phyloP scores from a whole-genome alignment of 2,329 filamentous ascomycete genomes.

The Aspergillus awamori region DNA sequence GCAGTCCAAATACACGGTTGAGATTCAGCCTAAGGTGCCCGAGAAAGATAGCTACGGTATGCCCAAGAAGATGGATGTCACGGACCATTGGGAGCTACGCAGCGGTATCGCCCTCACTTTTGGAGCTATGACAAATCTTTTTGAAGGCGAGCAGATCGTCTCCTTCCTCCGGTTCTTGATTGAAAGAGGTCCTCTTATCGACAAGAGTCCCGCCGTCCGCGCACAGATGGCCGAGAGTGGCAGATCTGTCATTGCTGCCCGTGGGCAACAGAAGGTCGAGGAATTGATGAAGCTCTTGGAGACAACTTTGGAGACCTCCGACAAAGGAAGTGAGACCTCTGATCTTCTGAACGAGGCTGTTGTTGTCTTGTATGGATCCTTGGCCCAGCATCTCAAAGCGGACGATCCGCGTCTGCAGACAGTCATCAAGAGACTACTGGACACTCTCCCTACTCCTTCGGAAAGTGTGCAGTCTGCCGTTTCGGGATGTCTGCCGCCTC shows the following conservation, averaged over 20 bases:
- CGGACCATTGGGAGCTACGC: conserved; percentile 87
- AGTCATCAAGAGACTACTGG: conserved; percentile 82
- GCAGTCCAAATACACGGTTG: conserved; percentile 71
- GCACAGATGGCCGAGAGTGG: conserved; percentile 91
- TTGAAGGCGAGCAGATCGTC: conserved; percentile 71
- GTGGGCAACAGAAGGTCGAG: conserved; percentile 82
- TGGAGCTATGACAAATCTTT: conserved; percentile 73
- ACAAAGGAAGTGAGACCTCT: conserved; percentile 76
- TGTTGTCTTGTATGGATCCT: conserved; percentile 93
- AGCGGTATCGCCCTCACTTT: conserved; percentile 89
- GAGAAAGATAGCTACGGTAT: conserved; percentile 93
- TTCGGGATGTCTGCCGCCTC: conserved; percentile 86
- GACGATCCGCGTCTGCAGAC: conserved; percentile 87
- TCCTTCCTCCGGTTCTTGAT: conserved; percentile 84
- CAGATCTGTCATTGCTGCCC: conserved; percentile 74
- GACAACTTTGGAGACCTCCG: conserved; percentile 78
- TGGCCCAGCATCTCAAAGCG: conserved; percentile 80
- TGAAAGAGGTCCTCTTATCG: conserved; percentile 81
- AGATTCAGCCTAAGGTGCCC: conserved; percentile 79
- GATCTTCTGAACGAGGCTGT: conserved; percentile 96
- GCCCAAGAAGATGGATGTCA: conserved; percentile 82
- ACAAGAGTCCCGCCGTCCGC: conserved; percentile 75
- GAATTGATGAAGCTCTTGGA: conserved; percentile 92
- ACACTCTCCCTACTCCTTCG: conserved; percentile 88
- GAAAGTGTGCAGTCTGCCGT: conserved; percentile 97